These are phyloP conservation scores for Phoma sp. DNA, from an alignment of 2,329 filamentous ascomycete genomes.

Conservation along the genomic window DNA sequence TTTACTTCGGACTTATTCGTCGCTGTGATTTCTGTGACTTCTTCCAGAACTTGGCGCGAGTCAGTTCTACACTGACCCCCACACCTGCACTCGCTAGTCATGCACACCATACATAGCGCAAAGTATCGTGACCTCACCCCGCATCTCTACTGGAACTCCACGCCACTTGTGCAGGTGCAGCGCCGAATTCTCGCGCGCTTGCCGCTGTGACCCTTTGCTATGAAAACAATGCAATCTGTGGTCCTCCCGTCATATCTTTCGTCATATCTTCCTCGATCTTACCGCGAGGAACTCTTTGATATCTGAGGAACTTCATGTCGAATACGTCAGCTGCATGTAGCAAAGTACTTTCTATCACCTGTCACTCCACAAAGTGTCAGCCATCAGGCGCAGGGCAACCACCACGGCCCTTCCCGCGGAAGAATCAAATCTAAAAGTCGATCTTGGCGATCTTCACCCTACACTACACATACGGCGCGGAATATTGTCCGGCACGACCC, in stretches of 20 bases:
- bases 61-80: constrained; percentile 14
- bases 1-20: not conserved
- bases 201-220: not conserved
- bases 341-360: not conserved
- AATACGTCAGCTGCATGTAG: not conserved
- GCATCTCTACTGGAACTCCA: constrained; percentile 20
- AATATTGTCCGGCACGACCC: not conserved
- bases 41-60: constrained; percentile 2
- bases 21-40: not conserved
- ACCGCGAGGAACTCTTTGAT: too few relatives aligned
- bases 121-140: constrained; percentile 38
- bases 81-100: constrained; percentile 18
- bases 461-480: not conserved
- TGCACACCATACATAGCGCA: constrained; percentile 24
- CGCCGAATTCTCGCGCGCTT: constrained; percentile 14
- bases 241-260: too few relatives aligned
- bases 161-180: constrained; percentile 12
- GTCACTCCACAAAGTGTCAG: constrained; percentile 7
- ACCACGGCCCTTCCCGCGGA: constrained; percentile 12
- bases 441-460: constrained; percentile 12
- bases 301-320: not conserved
- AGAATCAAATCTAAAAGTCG: not conserved
- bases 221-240: not conserved
- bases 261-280: too few relatives aligned
- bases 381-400: constrained; percentile 5